Evolutionary conservation across 208 protist genomes (phyloP).

Genomic region (Trypanosoma avium): DNA sequence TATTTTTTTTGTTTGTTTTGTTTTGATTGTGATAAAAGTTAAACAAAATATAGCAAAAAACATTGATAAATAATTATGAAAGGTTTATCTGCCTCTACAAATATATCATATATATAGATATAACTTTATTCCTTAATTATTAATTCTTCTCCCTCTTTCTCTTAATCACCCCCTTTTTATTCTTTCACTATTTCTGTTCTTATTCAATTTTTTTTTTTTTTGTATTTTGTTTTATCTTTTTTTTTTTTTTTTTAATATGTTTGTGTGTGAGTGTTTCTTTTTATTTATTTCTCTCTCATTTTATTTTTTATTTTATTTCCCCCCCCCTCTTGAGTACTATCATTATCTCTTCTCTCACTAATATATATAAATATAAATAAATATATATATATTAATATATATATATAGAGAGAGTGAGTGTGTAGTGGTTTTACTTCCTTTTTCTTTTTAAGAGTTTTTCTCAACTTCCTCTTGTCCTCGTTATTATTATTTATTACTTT

Average conservation of each 20-base stretch:
- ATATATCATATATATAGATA: neutral
- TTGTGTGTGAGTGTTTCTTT: neutral
- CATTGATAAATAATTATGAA: too few relatives aligned
- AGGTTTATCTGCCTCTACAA: too few relatives aligned
- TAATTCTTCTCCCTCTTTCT: constrained; percentile 3
- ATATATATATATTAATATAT: neutral
- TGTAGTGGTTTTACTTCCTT: neutral
- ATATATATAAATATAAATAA: neutral
- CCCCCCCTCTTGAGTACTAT: neutral
- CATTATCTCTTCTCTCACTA: neutral
- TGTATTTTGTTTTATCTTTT: neutral
- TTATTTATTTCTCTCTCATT: constrained; percentile 1
- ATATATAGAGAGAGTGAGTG: neutral
- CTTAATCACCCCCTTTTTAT: neutral
- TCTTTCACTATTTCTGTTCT: neutral
- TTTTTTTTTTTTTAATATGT: neutral
- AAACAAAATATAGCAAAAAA: too few relatives aligned
- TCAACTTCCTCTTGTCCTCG: neutral
- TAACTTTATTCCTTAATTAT: neutral
- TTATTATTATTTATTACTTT: neutral
- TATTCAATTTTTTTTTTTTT: neutral
- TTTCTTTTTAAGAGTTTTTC: neutral
- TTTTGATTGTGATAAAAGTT: too few relatives aligned
- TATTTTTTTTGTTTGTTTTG: neutral
- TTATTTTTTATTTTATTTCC: constrained; percentile 5